phyloP scores from a whole-genome alignment of 306 rosid genomes.

The Castanea mollissima region DNA sequence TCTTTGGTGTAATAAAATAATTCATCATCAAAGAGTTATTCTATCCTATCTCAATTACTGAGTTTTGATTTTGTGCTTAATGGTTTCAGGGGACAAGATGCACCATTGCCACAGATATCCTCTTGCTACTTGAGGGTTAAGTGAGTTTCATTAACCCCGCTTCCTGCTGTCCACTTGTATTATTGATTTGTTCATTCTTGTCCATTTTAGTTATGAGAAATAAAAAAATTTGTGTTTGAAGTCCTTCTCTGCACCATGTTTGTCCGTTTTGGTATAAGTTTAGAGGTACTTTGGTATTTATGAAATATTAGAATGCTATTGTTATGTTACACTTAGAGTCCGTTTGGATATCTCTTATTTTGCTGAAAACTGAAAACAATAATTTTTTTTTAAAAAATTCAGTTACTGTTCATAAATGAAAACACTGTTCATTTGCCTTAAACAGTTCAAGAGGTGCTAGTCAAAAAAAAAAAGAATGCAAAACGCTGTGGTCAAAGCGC shows the following conservation, averaged over 20 bases:
- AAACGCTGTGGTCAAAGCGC: no score
- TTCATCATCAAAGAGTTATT: constrained; percentile 1
- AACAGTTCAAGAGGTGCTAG: no score
- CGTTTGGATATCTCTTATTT: no score
- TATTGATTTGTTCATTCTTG: not conserved
- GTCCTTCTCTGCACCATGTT: constrained; percentile 10
- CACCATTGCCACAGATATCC: constrained; percentile 55
- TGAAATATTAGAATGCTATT: not conserved
- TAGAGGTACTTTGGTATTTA: not conserved
- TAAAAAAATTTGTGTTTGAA: constrained; percentile 7
- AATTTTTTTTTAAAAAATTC: no score
- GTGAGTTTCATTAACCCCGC: constrained; percentile 41
- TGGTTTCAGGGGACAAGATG: constrained; percentile 40
- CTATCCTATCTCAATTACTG: not conserved
- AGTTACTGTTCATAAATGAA: no score
- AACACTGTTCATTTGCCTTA: no score
- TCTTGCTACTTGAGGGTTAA: constrained; percentile 47
- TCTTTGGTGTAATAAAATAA: not conserved
- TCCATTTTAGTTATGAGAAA: constrained; percentile 1
- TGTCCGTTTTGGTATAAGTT: not conserved
- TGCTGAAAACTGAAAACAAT: no score
- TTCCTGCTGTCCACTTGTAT: not conserved
- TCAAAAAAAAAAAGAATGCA: no score
- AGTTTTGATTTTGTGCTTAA: constrained; percentile 21
- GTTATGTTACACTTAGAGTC: not conserved